Evolutionary conservation across 192 early-diverging fungal genomes (phyloP).

Genomic region (Coemansia sp.): DNA sequence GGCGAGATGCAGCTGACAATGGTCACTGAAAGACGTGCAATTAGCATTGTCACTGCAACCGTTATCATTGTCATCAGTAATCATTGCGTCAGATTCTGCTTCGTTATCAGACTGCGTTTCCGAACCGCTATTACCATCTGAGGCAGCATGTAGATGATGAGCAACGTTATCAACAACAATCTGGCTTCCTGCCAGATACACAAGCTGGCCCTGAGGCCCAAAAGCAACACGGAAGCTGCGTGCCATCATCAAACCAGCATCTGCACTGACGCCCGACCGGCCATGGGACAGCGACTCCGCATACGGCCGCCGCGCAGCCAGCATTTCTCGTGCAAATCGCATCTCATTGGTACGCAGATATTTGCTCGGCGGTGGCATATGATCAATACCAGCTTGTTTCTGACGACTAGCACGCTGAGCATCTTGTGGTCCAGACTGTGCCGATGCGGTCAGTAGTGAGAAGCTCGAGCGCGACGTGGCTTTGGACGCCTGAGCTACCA

Average conservation of each 20-base stretch:
- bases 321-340: slow-evolving; percentile 11
- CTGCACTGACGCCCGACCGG: slow-evolving; percentile 53
- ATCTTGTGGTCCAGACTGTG: neutral
- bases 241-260: slow-evolving; percentile 78
- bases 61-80: neutral
- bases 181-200: slow-evolving; percentile 30
- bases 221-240: slow-evolving; percentile 83
- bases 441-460: neutral
- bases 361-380: slow-evolving; percentile 40
- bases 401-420: too few species aligned
- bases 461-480: too few species aligned
- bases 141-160: slow-evolving; percentile 25
- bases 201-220: slow-evolving; percentile 72
- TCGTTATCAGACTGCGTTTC: neutral
- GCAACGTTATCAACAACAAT: slow-evolving; percentile 52
- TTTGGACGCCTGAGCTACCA: too few species aligned
- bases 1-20: slow-evolving; percentile 16
- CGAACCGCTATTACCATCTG: slow-evolving; percentile 1
- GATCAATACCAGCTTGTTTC: slow-evolving; percentile 6
- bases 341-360: slow-evolving; percentile 33
- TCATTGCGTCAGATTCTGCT: neutral
- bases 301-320: slow-evolving; percentile 28
- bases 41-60: neutral
- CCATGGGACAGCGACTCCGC: slow-evolving; percentile 40
- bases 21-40: neutral